These are phyloP conservation scores for Pseudogymnoascus sp. DNA, from an alignment of 2,329 filamentous ascomycete genomes.

Conservation along the genomic window DNA sequence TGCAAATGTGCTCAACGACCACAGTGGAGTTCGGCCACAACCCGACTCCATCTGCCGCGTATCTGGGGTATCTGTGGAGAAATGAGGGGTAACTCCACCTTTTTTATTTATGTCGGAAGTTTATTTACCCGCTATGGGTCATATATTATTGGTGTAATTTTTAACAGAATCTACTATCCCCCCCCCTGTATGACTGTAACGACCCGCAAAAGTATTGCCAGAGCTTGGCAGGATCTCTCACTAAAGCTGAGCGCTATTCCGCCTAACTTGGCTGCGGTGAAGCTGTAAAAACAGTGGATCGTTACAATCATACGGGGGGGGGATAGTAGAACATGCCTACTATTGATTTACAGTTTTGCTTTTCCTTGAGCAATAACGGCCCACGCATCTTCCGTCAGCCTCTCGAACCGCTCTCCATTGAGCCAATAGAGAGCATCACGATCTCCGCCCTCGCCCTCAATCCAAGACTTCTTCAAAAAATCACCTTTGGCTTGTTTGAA, in stretches of 20 bases:
- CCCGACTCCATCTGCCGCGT: conserved; percentile 1
- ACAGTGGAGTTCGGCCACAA: neutral
- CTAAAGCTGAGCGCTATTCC: neutral
- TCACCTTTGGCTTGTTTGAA: conserved; percentile 41
- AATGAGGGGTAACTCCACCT: neutral
- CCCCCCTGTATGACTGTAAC: neutral
- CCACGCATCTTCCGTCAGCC: conserved; percentile 32
- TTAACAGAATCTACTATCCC: neutral
- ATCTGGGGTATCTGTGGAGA: neutral
- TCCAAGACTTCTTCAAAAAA: conserved; percentile 35
- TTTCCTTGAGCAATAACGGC: conserved; percentile 32
- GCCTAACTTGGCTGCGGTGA: neutral
- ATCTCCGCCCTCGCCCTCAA: conserved; percentile 24
- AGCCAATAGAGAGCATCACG: conserved; percentile 36
- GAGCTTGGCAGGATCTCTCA: neutral
- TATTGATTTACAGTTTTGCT: conserved; percentile 32
- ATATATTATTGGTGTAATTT: neutral
- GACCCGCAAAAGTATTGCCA: neutral
- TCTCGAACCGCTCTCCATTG: conserved; percentile 32
- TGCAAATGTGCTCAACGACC: no score
- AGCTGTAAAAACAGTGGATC: neutral
- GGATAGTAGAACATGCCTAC: no score
- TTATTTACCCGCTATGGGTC: neutral
- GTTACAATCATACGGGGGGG: neutral
- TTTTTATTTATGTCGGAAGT: neutral